Evolutionary conservation across 352 stramenopile species (phyloP).

Genomic region (Salisapilia sapeloensis): DNA sequence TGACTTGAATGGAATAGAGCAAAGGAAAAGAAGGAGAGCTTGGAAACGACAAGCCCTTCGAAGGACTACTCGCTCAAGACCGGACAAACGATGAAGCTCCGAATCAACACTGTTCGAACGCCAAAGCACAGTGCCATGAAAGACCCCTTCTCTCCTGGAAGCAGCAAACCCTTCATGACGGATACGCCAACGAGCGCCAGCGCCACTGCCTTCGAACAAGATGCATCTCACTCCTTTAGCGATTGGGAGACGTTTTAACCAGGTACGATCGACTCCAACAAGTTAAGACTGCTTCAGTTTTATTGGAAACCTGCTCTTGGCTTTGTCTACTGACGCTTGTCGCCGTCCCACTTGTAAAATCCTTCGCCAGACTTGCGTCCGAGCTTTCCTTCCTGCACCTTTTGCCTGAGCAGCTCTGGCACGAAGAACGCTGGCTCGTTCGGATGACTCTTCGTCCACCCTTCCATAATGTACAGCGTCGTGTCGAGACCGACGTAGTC

Average conservation of each 20-base stretch:
- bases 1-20: too few species aligned
- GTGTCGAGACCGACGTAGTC: slow-evolving; percentile 97
- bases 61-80: slow-evolving; percentile 88
- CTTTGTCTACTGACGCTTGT: slow-evolving; percentile 54
- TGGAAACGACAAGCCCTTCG: too few species aligned
- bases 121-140: slow-evolving; percentile 28
- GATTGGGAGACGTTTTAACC: too few species aligned
- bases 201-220: too few species aligned
- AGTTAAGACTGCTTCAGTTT: too few species aligned
- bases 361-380: slow-evolving; percentile 93
- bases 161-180: too few species aligned
- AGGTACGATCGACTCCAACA: too few species aligned
- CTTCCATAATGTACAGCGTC: slow-evolving; percentile 89
- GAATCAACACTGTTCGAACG: slow-evolving; percentile 45
- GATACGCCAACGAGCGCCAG: too few species aligned
- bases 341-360: slow-evolving; percentile 89
- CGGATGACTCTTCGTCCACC: slow-evolving; percentile 92
- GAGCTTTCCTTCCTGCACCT: slow-evolving; percentile 87
- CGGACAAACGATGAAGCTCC: slow-evolving; percentile 85
- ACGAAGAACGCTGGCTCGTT: slow-evolving; percentile 93
- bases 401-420: slow-evolving; percentile 81
- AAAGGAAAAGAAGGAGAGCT: too few species aligned
- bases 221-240: too few species aligned
- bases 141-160: too few species aligned
- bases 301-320: too few species aligned